Evolutionary conservation across 176 grass and related monocot species (phyloP).

Genomic region (Alopecurus myosuroides): DNA sequence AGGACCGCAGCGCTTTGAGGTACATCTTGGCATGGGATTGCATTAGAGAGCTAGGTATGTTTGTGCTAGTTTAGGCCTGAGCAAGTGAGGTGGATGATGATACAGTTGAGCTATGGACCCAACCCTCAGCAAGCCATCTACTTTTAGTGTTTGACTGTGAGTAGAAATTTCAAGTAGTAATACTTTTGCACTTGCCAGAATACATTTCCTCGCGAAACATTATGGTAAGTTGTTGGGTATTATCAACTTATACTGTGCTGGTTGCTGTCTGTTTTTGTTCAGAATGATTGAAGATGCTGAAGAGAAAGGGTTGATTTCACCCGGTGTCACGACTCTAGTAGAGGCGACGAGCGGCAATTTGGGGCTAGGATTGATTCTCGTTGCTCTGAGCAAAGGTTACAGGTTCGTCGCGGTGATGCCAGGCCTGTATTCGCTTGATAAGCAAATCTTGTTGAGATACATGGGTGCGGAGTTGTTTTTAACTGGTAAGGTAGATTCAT

Average conservation of each 20-base stretch:
- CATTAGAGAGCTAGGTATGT: background rate
- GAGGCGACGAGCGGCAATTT: background rate
- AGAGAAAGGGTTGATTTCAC: conserved; percentile 1
- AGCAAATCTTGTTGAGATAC: conserved; percentile 62
- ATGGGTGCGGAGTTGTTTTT: conserved; percentile 60
- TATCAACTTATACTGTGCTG: background rate
- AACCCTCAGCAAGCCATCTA: too few species aligned
- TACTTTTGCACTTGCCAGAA: too few species aligned
- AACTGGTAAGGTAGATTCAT: conserved; percentile 30
- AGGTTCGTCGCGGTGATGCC: background rate
- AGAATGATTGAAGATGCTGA: conserved; percentile 3
- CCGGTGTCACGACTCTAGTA: background rate
- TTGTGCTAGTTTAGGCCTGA: background rate
- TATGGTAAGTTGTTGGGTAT: background rate
- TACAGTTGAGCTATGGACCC: too few species aligned
- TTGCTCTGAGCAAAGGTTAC: background rate
- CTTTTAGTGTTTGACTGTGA: too few species aligned
- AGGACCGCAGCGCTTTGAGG: conserved; percentile 70
- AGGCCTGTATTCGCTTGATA: conserved; percentile 52
- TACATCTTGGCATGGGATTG: background rate
- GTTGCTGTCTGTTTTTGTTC: background rate
- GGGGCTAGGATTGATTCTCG: background rate
- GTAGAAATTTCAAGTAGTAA: too few species aligned
- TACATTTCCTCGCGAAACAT: too few species aligned
- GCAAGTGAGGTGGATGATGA: too few species aligned